phyloP scores from a whole-genome alignment of 495 filamentous ascomycete species.

The Neurospora sp. region DNA sequence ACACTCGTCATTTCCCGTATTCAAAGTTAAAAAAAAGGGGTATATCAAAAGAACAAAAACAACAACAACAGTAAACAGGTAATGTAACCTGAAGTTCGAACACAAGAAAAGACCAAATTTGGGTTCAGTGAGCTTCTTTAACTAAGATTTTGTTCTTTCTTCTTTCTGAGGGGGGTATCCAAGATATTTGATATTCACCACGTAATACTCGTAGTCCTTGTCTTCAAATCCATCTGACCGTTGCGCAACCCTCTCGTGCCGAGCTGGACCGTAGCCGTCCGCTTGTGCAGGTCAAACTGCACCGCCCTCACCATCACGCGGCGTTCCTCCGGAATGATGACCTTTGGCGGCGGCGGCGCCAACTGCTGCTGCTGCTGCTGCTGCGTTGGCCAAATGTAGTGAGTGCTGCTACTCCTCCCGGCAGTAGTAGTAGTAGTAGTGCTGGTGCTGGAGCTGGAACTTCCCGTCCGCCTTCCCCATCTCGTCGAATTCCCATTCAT shows the following conservation, averaged over 20 bases:
- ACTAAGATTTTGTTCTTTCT: background rate
- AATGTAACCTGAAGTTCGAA: background rate
- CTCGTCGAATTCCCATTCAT: background rate
- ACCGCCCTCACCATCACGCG: constrained; percentile 46
- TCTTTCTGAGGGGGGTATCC: background rate
- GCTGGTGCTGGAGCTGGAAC: background rate
- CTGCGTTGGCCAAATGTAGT: background rate
- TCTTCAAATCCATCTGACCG: constrained; percentile 34
- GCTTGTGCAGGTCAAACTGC: constrained; percentile 41
- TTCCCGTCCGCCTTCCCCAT: background rate
- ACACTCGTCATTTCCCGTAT: background rate
- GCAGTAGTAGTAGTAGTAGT: background rate
- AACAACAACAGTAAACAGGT: background rate
- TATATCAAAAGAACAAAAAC: background rate
- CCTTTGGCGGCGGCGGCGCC: constrained; percentile 1
- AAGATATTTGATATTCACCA: constrained; percentile 25
- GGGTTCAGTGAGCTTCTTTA: background rate
- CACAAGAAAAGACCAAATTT: background rate
- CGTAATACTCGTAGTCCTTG: constrained; percentile 29
- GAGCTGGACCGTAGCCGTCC: constrained; percentile 36
- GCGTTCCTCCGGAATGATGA: constrained; percentile 33
- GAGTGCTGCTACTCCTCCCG: background rate
- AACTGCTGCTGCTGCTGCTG: background rate
- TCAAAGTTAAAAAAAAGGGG: background rate
- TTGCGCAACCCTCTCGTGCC: constrained; percentile 40